Evolutionary conservation across 179 eudicot genomes (phyloP).

Genomic region (Spergularia azorica): DNA sequence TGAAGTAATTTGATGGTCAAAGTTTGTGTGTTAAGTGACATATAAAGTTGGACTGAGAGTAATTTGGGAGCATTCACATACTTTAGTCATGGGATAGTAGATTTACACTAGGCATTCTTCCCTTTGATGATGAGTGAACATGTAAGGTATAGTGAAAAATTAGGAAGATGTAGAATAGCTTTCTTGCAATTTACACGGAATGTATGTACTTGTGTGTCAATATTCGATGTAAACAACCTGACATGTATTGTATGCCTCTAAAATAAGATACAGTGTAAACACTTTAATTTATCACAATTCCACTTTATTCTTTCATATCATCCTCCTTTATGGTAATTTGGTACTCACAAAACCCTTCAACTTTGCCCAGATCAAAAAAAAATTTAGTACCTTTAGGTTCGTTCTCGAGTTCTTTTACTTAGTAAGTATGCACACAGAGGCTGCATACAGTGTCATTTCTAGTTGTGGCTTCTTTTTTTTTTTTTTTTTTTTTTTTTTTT

Average conservation of each 20-base stretch:
- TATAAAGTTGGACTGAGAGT: slow-evolving; percentile 17
- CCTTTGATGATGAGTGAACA: slow-evolving; percentile 11
- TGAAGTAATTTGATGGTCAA: background rate
- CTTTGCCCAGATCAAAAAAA: too few relatives aligned
- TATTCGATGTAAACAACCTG: slow-evolving; percentile 16
- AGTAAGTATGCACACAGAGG: too few relatives aligned
- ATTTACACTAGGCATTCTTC: slow-evolving; percentile 35
- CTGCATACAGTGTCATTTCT: too few relatives aligned
- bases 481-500: too few relatives aligned
- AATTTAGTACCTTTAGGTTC: too few relatives aligned
- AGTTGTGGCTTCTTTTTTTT: background rate
- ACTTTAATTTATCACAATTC: slow-evolving; percentile 10
- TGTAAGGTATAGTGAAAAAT: slow-evolving; percentile 24
- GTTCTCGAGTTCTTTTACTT: too few relatives aligned
- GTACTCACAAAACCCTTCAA: background rate
- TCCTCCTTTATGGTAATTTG: background rate
- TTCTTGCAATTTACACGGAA: slow-evolving; percentile 7
- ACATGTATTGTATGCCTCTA: background rate
- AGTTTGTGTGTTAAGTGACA: background rate
- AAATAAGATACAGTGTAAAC: background rate
- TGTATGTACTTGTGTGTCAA: slow-evolving; percentile 8
- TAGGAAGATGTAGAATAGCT: slow-evolving; percentile 21
- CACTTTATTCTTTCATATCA: slow-evolving; percentile 3
- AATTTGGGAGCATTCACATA: slow-evolving; percentile 12
- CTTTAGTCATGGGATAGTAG: slow-evolving; percentile 12